Conservation (phyloP, 1,139 yeast species). For the Debaryomyces psychrophilus region DNA sequence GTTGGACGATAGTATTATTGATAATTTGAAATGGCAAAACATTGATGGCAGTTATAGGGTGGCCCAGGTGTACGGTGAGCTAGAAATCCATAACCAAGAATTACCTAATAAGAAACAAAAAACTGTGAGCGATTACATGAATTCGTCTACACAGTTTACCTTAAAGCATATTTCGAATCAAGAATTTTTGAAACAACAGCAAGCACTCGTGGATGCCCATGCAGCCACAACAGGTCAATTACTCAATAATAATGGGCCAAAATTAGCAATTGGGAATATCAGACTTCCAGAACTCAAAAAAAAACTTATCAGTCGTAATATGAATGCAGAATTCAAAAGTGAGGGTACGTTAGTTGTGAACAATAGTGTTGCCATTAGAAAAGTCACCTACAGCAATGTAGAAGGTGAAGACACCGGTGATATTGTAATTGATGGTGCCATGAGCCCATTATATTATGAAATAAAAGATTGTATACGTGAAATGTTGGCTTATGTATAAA, state of each 20-base stretch:
- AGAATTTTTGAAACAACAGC: slow-evolving; percentile 19
- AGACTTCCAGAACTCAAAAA: slow-evolving; percentile 79
- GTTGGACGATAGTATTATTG: slow-evolving; percentile 68
- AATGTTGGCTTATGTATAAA: slow-evolving; percentile 74
- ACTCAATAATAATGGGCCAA: slow-evolving; percentile 30
- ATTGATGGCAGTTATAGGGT: slow-evolving; percentile 80
- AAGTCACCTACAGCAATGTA: slow-evolving; percentile 52
- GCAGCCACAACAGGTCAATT: slow-evolving; percentile 10
- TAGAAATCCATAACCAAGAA: slow-evolving; percentile 47
- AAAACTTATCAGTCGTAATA: slow-evolving; percentile 57
- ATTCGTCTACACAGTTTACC: slow-evolving; percentile 41
- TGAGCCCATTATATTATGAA: slow-evolving; percentile 74
- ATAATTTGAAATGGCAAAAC: slow-evolving; percentile 76
- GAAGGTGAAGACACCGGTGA: slow-evolving; percentile 69
- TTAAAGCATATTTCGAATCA: slow-evolving; percentile 28
- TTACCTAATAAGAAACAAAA: slow-evolving; percentile 21
- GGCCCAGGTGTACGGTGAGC: slow-evolving; percentile 79
- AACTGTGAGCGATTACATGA: slow-evolving; percentile 34
- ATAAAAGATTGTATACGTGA: slow-evolving; percentile 76
- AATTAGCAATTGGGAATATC: slow-evolving; percentile 85
- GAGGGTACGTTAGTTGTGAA: slow-evolving; percentile 92
- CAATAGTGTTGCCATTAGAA: slow-evolving; percentile 72
- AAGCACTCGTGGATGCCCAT: slow-evolving; percentile 13
- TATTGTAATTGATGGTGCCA: slow-evolving; percentile 80
- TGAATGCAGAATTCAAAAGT: slow-evolving; percentile 85